Percentiles rank a stretch among this genome's conserved stretches.
These are phyloP conservation scores for Ambrosiella cleistominuta DNA, from an alignment of 2,329 filamentous ascomycete genomes.

Conservation along the genomic window DNA sequence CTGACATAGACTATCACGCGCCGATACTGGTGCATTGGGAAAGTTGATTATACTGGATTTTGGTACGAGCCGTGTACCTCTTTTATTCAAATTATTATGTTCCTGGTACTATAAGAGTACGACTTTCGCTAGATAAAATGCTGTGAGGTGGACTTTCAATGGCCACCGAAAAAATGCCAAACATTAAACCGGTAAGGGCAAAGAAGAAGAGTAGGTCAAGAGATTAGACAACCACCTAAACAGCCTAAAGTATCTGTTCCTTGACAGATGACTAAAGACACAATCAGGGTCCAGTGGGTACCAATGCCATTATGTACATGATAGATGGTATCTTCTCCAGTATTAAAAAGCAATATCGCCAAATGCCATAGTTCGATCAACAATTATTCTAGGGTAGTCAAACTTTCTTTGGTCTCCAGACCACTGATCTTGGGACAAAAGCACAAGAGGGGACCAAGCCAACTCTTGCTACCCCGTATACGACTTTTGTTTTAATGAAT, in stretches of 20 bases:
- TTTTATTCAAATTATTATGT: not conserved
- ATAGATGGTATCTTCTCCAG: not conserved
- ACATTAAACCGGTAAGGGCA: slow-evolving; percentile 1
- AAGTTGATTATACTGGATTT: not conserved
- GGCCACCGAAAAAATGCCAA: not conserved
- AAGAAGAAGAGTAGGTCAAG: not conserved
- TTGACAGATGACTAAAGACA: not conserved
- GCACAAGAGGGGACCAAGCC: not conserved
- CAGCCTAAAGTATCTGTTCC: no score
- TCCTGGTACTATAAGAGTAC: not conserved
- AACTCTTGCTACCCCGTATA: not conserved
- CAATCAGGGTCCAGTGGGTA: not conserved
- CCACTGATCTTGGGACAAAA: not conserved
- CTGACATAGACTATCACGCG: no score
- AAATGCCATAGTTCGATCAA: not conserved
- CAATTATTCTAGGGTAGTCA: no score
- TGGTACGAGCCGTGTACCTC: not conserved
- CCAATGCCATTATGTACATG: not conserved
- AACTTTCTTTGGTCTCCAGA: not conserved
- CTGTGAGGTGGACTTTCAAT: not conserved
- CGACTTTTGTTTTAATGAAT: not conserved
- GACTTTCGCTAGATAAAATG: not conserved
- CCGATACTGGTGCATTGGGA: no score
- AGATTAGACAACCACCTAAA: not conserved
- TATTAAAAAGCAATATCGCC: slow-evolving; percentile 2